These are phyloP conservation scores for Candida xiaguanensis DNA, from an alignment of 805 yeast genomes.

Conservation along the genomic window DNA sequence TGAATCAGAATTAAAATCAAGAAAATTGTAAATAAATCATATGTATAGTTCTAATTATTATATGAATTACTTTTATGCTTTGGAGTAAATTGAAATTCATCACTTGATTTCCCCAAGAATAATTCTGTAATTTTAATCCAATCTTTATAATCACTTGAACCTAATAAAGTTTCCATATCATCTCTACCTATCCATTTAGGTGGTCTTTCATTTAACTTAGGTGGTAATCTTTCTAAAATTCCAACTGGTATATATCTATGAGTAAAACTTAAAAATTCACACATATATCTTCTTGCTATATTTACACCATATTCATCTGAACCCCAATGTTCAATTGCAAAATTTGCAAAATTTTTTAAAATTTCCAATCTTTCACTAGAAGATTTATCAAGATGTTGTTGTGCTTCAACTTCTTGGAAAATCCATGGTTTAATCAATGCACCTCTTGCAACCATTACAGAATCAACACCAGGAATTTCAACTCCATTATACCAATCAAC, in stretches of 20 bases:
- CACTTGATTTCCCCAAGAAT: conserved; percentile 86
- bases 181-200: conserved; percentile 90
- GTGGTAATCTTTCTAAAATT: conserved; percentile 82
- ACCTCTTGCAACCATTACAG: conserved; percentile 97
- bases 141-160: conserved; percentile 79
- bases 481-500: conserved; percentile 84
- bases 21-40: conserved; percentile 2
- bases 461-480: conserved; percentile 68
- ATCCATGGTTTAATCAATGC: conserved; percentile 99
- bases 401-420: conserved; percentile 88
- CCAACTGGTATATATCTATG: conserved; percentile 95
- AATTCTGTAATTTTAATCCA: conserved; percentile 96
- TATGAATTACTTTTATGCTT: conserved; percentile 93
- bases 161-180: conserved; percentile 87
- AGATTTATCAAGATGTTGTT: conserved; percentile 85
- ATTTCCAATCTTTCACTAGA: conserved; percentile 86
- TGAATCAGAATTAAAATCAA: conserved; percentile 4
- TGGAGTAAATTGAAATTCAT: conserved; percentile 75
- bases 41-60: conserved; percentile 15
- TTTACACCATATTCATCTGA: conserved; percentile 92
- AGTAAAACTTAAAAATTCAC: conserved; percentile 92
- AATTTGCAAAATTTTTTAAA: conserved; percentile 63
- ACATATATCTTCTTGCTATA: conserved; percentile 81
- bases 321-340: conserved; percentile 96
- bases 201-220: conserved; percentile 89